A percentile compares a stretch with the other conserved stretches of the same genome.
phyloP scores from a whole-genome alignment of 2,329 filamentous ascomycete genomes.

The Ascochyta lentis region DNA sequence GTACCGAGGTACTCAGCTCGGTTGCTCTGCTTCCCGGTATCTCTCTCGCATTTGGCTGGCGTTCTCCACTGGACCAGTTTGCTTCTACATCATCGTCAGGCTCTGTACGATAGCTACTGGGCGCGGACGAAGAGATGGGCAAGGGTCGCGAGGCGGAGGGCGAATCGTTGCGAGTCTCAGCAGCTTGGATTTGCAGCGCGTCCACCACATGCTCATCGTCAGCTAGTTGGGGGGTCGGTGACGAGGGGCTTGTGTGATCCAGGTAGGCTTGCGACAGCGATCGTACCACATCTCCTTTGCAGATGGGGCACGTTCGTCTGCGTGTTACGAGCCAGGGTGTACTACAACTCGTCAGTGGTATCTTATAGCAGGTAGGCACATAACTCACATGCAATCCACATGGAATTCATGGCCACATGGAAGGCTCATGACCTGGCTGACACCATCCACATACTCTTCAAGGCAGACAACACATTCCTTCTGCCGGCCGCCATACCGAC shows the following conservation, averaged over 20 bases:
- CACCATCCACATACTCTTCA: slow-evolving; percentile 93
- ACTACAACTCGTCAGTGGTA: slow-evolving; percentile 56
- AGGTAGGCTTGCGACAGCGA: slow-evolving; percentile 45
- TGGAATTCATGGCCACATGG: slow-evolving; percentile 99
- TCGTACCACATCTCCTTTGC: slow-evolving; percentile 92
- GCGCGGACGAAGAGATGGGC: slow-evolving; percentile 33
- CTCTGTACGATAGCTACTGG: slow-evolving; percentile 9
- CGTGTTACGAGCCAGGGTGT: slow-evolving; percentile 97
- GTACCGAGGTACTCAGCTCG: slow-evolving; percentile 34
- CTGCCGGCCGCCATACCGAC: slow-evolving; percentile 68
- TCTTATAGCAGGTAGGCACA: neutral
- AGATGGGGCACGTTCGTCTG: slow-evolving; percentile 96
- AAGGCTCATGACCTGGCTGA: slow-evolving; percentile 94
- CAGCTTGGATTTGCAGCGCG: slow-evolving; percentile 54
- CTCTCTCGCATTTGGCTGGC: slow-evolving; percentile 45
- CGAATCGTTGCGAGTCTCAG: slow-evolving; percentile 55
- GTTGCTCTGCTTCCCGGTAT: slow-evolving; percentile 19
- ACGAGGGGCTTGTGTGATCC: slow-evolving; percentile 33
- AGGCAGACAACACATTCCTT: slow-evolving; percentile 95
- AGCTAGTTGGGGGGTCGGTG: slow-evolving; percentile 25
- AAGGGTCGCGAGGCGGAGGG: slow-evolving; percentile 60
- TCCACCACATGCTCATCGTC: slow-evolving; percentile 48
- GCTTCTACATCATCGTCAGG: slow-evolving; percentile 41
- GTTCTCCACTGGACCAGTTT: slow-evolving; percentile 49
- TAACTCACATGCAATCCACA: slow-evolving; percentile 93